Conservation (phyloP, 331 rosid genomes). For the Rhamnella rubrinervis region DNA sequence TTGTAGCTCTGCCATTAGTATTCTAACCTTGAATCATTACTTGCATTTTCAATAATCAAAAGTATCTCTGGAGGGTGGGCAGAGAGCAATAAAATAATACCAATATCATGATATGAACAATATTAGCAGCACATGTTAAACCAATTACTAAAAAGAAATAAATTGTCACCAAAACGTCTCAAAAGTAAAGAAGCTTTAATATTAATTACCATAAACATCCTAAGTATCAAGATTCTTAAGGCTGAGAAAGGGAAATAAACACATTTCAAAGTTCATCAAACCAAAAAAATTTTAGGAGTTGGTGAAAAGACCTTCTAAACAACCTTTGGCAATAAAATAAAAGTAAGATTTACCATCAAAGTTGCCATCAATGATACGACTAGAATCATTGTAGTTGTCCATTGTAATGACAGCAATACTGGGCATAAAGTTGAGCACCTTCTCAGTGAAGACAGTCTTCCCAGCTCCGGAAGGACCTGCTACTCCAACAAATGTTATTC, state of each 20-base stretch:
- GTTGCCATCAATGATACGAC: constrained; percentile 93
- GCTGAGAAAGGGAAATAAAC: not conserved
- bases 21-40: constrained; percentile 21
- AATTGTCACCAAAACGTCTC: too few relatives aligned
- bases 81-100: constrained; percentile 18
- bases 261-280: not conserved
- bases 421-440: constrained; percentile 84
- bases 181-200: not conserved
- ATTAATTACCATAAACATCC: not conserved
- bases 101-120: constrained; percentile 12
- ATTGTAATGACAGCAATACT: constrained; percentile 91
- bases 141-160: not conserved
- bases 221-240: not conserved
- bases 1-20: constrained; percentile 32
- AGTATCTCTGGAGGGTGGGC: not conserved
- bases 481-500: constrained; percentile 89
- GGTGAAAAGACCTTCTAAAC: not conserved
- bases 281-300: not conserved
- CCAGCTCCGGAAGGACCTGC: constrained; percentile 99
- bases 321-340: not conserved
- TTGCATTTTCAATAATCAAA: constrained; percentile 8
- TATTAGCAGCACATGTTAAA: constrained; percentile 13
- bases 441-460: constrained; percentile 93
- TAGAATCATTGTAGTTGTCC: constrained; percentile 96
- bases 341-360: constrained; percentile 64